Base-by-base conservation (phyloP, 2,329 filamentous ascomycete species). In the Diaporthe sp. region DNA sequence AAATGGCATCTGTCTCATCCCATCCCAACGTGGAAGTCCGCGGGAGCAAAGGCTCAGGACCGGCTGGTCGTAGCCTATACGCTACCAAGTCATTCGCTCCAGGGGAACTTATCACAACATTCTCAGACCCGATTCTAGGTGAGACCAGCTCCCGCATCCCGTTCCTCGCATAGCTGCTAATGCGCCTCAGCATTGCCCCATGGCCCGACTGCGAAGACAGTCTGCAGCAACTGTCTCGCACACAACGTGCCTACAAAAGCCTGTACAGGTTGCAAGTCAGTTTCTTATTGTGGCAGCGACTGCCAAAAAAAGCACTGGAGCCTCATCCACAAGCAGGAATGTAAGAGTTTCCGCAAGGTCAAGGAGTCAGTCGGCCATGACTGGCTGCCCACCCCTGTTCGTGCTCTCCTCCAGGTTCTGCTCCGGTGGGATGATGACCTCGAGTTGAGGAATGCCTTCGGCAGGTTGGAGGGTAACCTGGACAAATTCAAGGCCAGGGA, bases 271-370 rank as follows among this genome's bases (percentile, higher is more conserved):
- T 92, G 91, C 82, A 86, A 83, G 38, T 83, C 86, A 1, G 85
- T 86, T 4, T 85, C 83, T 35, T 92, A 92, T 84, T 92, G 91
- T 82, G 83, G 84, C 68, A 73, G 82, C 10, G 77, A 79, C 7
- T 92, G 91, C 81, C 91, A 92, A 82, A 82, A 83, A 33, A 82
- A 85, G 2, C 86, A 89, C 79, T 92, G 91, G 90, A 80, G 81
- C 10, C 79, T 80, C 2, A 83, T 85, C 54, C 91, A 92, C 82
- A 85, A 86, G 77, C 82, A 81, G 60, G 91, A 92, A 82, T 92
- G 91, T 83, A 81, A 81, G 38, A 81, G 84, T 42, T 83, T 88
- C 75, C 78, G 80, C 77, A 84, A 83, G 64, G 84, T 87, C 28
- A 79, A 60, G 76, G 77, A 75, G 60, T 76, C 50, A 74, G 79